phyloP scores from a whole-genome alignment of 2,329 filamentous ascomycete genomes.

The Fusarium paranaense region DNA sequence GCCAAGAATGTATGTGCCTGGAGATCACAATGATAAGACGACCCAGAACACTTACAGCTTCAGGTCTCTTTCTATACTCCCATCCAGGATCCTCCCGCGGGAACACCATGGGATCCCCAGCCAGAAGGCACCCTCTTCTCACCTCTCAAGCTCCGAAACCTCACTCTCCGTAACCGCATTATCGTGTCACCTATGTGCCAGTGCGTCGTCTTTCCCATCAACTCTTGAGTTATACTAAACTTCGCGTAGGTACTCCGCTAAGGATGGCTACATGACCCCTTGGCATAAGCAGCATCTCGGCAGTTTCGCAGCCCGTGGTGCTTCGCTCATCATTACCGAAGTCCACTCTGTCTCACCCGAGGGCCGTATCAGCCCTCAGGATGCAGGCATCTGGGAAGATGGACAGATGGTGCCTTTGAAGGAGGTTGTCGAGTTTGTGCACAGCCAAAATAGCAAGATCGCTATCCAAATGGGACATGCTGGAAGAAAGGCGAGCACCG shows the following conservation, averaged over 20 bases:
- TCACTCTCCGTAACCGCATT: constrained; percentile 60
- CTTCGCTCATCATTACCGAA: constrained; percentile 75
- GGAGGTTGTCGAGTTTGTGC: constrained; percentile 71
- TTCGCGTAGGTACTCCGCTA: constrained; percentile 45
- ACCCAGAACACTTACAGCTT: neutral
- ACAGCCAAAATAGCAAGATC: constrained; percentile 71
- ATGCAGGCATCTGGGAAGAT: constrained; percentile 77
- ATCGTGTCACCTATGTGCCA: constrained; percentile 62
- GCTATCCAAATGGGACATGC: constrained; percentile 78
- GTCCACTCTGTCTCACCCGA: constrained; percentile 74
- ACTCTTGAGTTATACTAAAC: neutral
- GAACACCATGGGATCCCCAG: constrained; percentile 40
- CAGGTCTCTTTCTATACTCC: constrained; percentile 43
- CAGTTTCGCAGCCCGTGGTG: constrained; percentile 51
- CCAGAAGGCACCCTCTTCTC: constrained; percentile 52
- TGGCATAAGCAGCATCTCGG: constrained; percentile 58
- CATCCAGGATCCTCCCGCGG: constrained; percentile 39
- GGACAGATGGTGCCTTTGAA: constrained; percentile 71
- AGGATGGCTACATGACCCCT: constrained; percentile 55
- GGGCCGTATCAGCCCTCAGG: constrained; percentile 79
- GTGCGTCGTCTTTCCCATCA: constrained; percentile 39
- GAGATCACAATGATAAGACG: neutral
- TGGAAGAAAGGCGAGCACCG: constrained; percentile 65
- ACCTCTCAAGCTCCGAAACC: constrained; percentile 56
- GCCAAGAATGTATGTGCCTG: constrained; percentile 30